These are phyloP conservation scores for Medicago truncatula DNA, from an alignment of 306 rosid genomes.

Conservation along the genomic window MtrunA17r5.0-ANR NC_053043.1:6864501-6865000, in stretches of 20 bases:
- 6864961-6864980: constrained; percentile 48
- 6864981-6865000: constrained; percentile 53
- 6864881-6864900: constrained; percentile 46
- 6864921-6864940: constrained; percentile 45
- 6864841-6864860: constrained; percentile 59
- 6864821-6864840: constrained; percentile 89
- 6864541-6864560: constrained; percentile 80
- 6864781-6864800: constrained; percentile 93
- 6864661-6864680: constrained; percentile 52
- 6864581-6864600: constrained; percentile 80
- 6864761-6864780: constrained; percentile 99
- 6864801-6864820: constrained; percentile 91
- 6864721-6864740: constrained; percentile 78
- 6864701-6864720: constrained; percentile 75
- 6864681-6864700: constrained; percentile 91
- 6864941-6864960: constrained; percentile 56
- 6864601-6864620: constrained; percentile 78
- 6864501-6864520: constrained; percentile 85
- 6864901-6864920: constrained; percentile 51
- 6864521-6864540: constrained; percentile 80
- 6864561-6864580: constrained; percentile 70
- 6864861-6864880: constrained; percentile 61
- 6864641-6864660: constrained; percentile 63
- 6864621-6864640: constrained; percentile 89
- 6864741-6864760: constrained; percentile 85